Evolutionary conservation across 2,329 filamentous ascomycete genomes (phyloP).

Genomic region (Trichoderma sp.): DNA sequence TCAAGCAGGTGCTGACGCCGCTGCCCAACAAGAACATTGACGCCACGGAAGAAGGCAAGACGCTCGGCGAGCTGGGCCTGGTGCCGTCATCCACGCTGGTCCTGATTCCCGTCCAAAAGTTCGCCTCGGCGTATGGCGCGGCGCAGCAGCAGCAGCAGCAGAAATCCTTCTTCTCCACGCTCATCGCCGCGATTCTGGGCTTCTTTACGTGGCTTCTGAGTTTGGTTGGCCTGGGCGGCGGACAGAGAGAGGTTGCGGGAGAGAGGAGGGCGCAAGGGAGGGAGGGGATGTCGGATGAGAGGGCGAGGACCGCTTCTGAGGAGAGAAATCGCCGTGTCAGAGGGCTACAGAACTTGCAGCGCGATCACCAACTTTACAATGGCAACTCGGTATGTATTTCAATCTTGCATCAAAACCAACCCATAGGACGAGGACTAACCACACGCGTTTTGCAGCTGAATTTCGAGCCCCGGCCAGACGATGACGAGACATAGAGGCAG

Average conservation of each 20-base stretch:
- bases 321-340: constrained; percentile 27
- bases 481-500: constrained; percentile 41
- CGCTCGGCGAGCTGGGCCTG: constrained; percentile 67
- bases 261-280: background rate
- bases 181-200: constrained; percentile 32
- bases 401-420: too few species aligned
- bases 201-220: constrained; percentile 38
- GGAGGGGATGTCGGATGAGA: background rate
- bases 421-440: constrained; percentile 22
- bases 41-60: constrained; percentile 67
- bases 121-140: constrained; percentile 41
- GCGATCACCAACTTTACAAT: constrained; percentile 77
- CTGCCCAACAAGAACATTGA: constrained; percentile 72
- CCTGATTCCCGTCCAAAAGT: constrained; percentile 64
- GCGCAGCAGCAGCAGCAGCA: constrained; percentile 21
- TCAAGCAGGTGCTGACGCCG: constrained; percentile 80
- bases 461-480: constrained; percentile 63
- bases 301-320: constrained; percentile 22
- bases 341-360: constrained; percentile 45
- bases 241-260: background rate
- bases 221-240: constrained; percentile 29
- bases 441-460: constrained; percentile 51
- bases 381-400: constrained; percentile 72
- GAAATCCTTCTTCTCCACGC: constrained; percentile 27
- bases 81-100: constrained; percentile 79